These are phyloP conservation scores for Ettlia oleoabundans DNA, from an alignment of 139 green algal species.

Conservation along the genomic window DNA sequence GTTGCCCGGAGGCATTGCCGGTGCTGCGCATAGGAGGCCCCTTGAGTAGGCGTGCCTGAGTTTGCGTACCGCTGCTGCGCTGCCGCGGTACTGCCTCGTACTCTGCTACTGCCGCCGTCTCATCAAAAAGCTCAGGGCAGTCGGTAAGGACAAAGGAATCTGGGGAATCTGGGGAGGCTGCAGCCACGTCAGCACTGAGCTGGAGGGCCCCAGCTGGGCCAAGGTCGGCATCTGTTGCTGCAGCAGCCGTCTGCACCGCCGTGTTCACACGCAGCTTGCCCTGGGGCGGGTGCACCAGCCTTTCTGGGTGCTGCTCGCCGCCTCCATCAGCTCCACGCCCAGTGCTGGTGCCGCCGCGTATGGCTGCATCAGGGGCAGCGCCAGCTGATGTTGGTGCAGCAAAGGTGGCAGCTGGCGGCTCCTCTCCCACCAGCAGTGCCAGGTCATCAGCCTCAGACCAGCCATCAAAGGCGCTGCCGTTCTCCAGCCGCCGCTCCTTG, in stretches of 20 bases:
- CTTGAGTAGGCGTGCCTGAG: slow-evolving; percentile 9
- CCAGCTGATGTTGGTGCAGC: background rate
- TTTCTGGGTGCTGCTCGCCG: background rate
- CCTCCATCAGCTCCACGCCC: too few relatives aligned
- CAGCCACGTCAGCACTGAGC: background rate
- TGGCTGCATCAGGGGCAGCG: background rate
- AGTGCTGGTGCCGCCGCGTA: background rate
- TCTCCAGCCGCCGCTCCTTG: slow-evolving; percentile 29
- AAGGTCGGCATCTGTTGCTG: background rate
- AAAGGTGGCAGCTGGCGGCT: background rate
- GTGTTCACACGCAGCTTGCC: background rate
- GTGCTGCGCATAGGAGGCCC: background rate
- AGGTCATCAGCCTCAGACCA: slow-evolving; percentile 36
- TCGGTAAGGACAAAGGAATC: slow-evolving; percentile 7
- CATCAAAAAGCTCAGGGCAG: background rate
- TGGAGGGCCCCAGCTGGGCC: background rate
- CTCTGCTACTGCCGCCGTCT: background rate
- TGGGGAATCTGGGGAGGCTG: background rate
- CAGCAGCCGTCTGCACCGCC: slow-evolving; percentile 18
- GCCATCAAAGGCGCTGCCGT: slow-evolving; percentile 30
- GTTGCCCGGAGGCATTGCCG: background rate
- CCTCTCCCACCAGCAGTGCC: slow-evolving; percentile 13
- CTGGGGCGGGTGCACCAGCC: background rate
- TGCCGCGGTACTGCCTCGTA: slow-evolving; percentile 34
- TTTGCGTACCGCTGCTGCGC: slow-evolving; percentile 39